These are phyloP conservation scores for Mucor irregularis DNA, from an alignment of 371 early-diverging fungal genomes.

Conservation along the genomic window DNA sequence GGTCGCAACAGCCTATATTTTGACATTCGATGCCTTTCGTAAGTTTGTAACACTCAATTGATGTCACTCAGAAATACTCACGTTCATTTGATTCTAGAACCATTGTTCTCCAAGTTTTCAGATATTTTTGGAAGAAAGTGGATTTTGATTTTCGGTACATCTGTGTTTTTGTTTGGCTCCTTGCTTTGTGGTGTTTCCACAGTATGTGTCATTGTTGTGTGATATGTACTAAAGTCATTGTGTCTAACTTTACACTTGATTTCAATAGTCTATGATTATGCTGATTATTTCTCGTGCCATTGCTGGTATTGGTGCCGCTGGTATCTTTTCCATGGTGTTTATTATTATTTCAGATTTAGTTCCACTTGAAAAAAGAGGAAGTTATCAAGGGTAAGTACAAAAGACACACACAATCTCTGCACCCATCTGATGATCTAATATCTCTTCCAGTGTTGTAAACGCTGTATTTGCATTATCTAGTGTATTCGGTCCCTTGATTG, in stretches of 20 bases:
- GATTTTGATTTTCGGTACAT: conserved; percentile 54
- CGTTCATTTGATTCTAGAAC: conserved; percentile 22
- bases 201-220: conserved; percentile 11
- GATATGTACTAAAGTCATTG: not conserved
- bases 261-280: conserved; percentile 49
- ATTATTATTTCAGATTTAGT: conserved; percentile 67
- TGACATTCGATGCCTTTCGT: conserved; percentile 53
- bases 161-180: conserved; percentile 62
- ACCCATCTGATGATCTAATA: not conserved
- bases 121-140: conserved; percentile 76
- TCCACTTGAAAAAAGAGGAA: conserved; percentile 53
- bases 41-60: conserved; percentile 11
- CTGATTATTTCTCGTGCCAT: conserved; percentile 65
- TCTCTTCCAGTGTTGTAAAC: conserved; percentile 26
- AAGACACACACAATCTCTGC: no score
- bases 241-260: not conserved
- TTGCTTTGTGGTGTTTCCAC: conserved; percentile 56
- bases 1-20: conserved; percentile 69
- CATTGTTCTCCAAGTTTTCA: conserved; percentile 60
- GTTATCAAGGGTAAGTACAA: conserved; percentile 49
- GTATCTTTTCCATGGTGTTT: conserved; percentile 44
- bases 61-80: no score
- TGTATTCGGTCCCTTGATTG: conserved; percentile 46
- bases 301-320: conserved; percentile 65
- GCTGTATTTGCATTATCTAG: conserved; percentile 44